phyloP scores from a whole-genome alignment of 2,329 filamentous ascomycete species.

The Didymosphaeria variabile region DNA sequence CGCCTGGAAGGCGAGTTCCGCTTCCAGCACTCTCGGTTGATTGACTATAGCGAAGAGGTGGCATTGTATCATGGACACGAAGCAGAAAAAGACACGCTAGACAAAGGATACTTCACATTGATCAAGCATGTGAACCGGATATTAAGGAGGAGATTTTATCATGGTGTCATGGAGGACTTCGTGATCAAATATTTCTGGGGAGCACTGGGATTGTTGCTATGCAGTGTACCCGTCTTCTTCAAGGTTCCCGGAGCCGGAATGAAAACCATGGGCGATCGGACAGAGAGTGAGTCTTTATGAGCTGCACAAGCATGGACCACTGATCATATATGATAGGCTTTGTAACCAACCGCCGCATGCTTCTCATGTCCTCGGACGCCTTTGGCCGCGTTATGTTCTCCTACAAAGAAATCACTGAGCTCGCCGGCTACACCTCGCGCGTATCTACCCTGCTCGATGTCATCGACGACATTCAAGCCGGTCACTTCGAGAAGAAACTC shows the following conservation, averaged over 20 bases:
- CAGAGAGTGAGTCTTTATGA: constrained; percentile 61
- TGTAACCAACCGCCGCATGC: constrained; percentile 90
- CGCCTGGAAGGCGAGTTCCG: constrained; percentile 94
- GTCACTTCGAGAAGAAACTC: constrained; percentile 94
- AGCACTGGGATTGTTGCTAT: constrained; percentile 87
- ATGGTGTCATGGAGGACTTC: constrained; percentile 99
- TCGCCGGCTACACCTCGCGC: constrained; percentile 93
- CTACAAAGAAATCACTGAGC: constrained; percentile 95
- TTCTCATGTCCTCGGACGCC: constrained; percentile 92
- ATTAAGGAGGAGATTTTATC: constrained; percentile 86
- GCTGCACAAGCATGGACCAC: constrained; percentile 2
- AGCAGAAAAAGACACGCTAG: constrained; percentile 93
- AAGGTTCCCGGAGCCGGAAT: constrained; percentile 74
- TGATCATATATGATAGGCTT: constrained; percentile 65
- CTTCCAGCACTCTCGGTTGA: constrained; percentile 91
- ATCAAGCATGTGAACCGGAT: constrained; percentile 99
- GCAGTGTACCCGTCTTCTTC: constrained; percentile 95
- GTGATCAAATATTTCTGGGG: constrained; percentile 99
- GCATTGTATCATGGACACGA: constrained; percentile 91
- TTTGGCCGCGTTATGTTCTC: constrained; percentile 94
- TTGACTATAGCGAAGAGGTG: constrained; percentile 95
- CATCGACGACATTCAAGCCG: constrained; percentile 90
- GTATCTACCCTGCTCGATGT: constrained; percentile 90
- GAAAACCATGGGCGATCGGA: constrained; percentile 73
- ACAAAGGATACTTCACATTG: constrained; percentile 98